A percentile compares a stretch with the other conserved stretches of the same genome.
Conservation (phyloP, 148 eudicot genomes). For the Diospyros lotus region DNA sequence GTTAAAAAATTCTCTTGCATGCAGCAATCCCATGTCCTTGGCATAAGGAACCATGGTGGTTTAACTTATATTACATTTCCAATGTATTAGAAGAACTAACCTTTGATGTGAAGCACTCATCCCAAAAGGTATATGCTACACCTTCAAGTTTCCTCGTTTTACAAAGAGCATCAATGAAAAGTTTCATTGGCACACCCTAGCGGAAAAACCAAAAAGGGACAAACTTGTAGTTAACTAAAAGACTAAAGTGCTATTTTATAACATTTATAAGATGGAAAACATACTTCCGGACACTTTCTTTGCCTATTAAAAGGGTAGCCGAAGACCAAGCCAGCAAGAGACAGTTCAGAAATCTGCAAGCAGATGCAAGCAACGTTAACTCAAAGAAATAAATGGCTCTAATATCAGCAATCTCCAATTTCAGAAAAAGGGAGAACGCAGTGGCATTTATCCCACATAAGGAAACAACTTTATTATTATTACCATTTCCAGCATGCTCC, state of each 20-base stretch:
- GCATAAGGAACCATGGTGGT: not conserved
- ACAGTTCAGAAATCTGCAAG: conserved; percentile 60
- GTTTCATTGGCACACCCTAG: conserved; percentile 69
- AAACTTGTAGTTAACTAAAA: not conserved
- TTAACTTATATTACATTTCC: not conserved
- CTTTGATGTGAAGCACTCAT: conserved; percentile 83
- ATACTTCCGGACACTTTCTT: conserved; percentile 41
- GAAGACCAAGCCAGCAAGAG: conserved; percentile 56
- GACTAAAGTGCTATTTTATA: not conserved
- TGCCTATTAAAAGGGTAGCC: conserved; percentile 63
- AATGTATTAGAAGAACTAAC: conserved; percentile 29
- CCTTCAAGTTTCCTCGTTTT: conserved; percentile 68
- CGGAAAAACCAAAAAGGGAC: not conserved
- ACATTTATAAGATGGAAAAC: conserved; percentile 16
- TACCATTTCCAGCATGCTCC: not conserved
- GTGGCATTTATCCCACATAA: not conserved
- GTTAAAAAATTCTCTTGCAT: not conserved
- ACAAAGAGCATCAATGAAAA: conserved; percentile 65
- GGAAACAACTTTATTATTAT: not conserved
- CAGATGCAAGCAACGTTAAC: conserved; percentile 1
- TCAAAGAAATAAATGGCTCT: not conserved
- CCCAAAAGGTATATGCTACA: conserved; percentile 76
- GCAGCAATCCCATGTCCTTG: not conserved
- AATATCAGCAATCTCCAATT: not conserved
- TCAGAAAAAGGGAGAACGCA: not conserved